phyloP scores from a whole-genome alignment of 768 basidiomycete genomes.

The Lactarius indigo region DNA sequence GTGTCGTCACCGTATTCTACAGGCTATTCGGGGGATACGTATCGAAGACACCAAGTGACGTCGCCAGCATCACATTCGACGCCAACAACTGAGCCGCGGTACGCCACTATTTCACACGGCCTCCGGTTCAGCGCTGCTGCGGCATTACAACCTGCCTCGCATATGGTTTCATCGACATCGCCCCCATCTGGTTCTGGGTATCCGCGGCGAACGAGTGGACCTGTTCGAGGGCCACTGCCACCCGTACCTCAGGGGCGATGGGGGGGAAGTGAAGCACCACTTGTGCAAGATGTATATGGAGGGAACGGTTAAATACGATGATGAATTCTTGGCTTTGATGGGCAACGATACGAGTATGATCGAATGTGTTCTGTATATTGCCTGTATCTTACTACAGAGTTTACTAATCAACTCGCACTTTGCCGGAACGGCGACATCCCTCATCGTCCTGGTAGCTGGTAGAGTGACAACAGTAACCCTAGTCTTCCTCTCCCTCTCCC shows the following conservation, averaged over 20 bases:
- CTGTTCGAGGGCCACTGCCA: constrained; percentile 10
- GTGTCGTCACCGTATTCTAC: constrained; percentile 10
- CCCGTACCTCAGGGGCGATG: constrained; percentile 7
- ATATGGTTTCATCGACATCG: neutral
- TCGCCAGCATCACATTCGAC: neutral
- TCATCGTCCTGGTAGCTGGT: neutral
- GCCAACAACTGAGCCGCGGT: neutral
- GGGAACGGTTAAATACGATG: neutral
- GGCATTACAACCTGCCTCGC: neutral
- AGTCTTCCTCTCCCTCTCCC: neutral
- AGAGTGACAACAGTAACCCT: neutral
- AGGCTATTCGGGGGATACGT: neutral
- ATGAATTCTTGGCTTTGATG: neutral
- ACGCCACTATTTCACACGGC: neutral
- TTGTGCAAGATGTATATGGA: constrained; percentile 19
- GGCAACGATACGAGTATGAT: neutral
- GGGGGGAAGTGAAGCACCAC: constrained; percentile 14
- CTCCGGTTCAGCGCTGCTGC: neutral
- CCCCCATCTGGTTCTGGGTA: neutral
- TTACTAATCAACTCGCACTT: constrained; percentile 5
- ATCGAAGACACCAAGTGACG: neutral
- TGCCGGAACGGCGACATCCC: constrained; percentile 8
- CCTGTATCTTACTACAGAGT: neutral
- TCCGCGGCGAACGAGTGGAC: neutral
- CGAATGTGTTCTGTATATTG: neutral